Evolutionary conservation across 495 filamentous ascomycete species (phyloP).

Genomic region (Aspergillus homomorphus): DNA sequence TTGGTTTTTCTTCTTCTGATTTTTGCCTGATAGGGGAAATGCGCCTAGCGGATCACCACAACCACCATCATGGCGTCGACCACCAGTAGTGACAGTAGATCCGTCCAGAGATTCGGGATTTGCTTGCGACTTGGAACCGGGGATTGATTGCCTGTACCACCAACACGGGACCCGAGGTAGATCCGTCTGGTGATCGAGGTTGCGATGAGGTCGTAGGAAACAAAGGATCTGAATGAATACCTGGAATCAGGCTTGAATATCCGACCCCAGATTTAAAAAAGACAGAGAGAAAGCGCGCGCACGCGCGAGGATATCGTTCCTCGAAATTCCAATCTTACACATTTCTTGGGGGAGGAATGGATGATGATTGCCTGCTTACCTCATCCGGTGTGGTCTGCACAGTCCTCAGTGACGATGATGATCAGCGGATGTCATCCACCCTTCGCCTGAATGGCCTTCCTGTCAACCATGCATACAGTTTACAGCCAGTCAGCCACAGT

Average conservation of each 20-base stretch:
- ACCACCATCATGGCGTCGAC: background rate
- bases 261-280: too few species aligned
- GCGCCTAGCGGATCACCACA: constrained; percentile 1
- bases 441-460: constrained; percentile 4
- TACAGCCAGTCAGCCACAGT: constrained; percentile 5
- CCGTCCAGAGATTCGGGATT: constrained; percentile 4
- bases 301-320: background rate
- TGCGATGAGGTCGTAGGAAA: background rate
- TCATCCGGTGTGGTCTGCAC: background rate
- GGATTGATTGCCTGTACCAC: background rate
- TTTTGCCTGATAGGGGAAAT: background rate
- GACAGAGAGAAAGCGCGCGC: background rate
- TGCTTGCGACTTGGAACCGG: constrained; percentile 1
- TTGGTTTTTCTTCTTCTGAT: background rate
- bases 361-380: constrained; percentile 1
- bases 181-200: constrained; percentile 1
- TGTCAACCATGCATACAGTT: constrained; percentile 15
- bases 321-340: constrained; percentile 2
- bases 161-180: constrained; percentile 1
- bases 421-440: constrained; percentile 11
- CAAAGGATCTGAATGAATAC: too few species aligned
- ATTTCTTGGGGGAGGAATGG: background rate
- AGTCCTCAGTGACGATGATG: constrained; percentile 9
- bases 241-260: too few species aligned
- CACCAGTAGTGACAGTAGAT: background rate